Evolutionary conservation across 2,329 filamentous ascomycete species (phyloP).

Genomic region (Epichloe amarillans): DNA sequence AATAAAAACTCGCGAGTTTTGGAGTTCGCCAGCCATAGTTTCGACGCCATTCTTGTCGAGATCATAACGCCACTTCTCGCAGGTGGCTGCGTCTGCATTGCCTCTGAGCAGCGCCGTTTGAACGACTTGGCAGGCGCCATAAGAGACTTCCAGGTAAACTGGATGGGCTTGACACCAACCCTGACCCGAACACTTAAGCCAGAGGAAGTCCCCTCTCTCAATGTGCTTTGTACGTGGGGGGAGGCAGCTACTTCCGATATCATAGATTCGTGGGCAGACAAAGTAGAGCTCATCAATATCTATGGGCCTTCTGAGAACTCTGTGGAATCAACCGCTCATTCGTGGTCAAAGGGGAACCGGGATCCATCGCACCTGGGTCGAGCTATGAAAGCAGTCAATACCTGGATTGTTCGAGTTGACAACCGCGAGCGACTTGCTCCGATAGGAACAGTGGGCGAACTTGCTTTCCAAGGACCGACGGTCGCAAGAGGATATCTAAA

Average conservation of each 20-base stretch:
- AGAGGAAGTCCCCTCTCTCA: not conserved
- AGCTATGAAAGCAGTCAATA: too few relatives aligned
- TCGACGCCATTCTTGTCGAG: constrained; percentile 3
- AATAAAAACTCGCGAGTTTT: not conserved
- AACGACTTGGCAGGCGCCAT: not conserved
- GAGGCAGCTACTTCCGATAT: not conserved
- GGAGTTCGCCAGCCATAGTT: constrained; percentile 2
- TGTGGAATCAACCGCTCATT: constrained; percentile 21
- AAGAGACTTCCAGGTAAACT: not conserved
- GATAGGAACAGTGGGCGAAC: constrained; percentile 13
- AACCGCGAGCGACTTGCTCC: constrained; percentile 19
- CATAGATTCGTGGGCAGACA: not conserved
- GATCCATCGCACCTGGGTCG: too few relatives aligned
- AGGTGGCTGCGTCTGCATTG: constrained; percentile 5
- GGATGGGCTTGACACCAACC: not conserved
- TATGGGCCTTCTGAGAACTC: constrained; percentile 8
- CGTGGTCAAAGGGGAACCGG: too few relatives aligned
- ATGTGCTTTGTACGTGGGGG: not conserved
- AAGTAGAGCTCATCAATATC: not conserved
- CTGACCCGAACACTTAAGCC: not conserved
- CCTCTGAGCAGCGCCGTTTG: not conserved
- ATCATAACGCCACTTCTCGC: not conserved
- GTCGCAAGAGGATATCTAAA: not conserved
- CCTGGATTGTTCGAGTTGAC: too few relatives aligned
- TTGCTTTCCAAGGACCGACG: not conserved